Evolutionary conservation across 2,329 filamentous ascomycete genomes (phyloP), one percentile per base, ranked within the genome.

Genomic region (Ophioceras dolichostomum): DNA sequence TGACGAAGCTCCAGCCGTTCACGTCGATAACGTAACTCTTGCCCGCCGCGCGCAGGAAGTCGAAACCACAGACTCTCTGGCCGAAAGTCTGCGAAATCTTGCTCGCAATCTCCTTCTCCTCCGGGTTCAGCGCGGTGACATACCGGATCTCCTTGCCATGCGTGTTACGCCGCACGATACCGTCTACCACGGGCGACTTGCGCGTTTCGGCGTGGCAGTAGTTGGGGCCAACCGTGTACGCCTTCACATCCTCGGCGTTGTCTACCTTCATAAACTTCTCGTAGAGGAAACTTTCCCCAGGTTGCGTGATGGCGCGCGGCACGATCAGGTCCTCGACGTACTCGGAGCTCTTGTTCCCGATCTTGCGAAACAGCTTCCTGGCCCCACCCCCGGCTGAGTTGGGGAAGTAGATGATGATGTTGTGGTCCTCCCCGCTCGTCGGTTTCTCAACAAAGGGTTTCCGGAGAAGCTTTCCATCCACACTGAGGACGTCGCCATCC

Each of bases 1-100:
- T 98, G 57, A 98, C 91, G 51, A 98, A 98, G 54, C 89, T 96
- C 93, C 93, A 98, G 10, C 91, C 91, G 56, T 98, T 98, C 49
- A 98, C 91, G 51, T 98, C 91, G 47, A 98, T 98, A 34, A 98
- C 91, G 59, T 86, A 98, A 55, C 89, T 96, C 56, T 85, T 85
- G 13, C 87, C 85, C 35, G 77, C 79, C 10, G 88, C 86, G 20
- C 93, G 79, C 39, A 98, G 67, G 42, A 98, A 69, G 55, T 98
- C 91, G 51, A 98, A 98, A 0, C 91, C 91, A 54, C 91, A 98
- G 3, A 98, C 88, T 38, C 86, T 72, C 57, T 98, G 91, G 0
- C 89, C 91, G 57, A 98, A 98, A 0, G 86, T 83, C 32, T 77
- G 80, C 2, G 88, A 86, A 41, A 98, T 96, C 49, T 83, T 89